Base-by-base conservation (phyloP, 129 eudicot species). In the Flaveria ramosissima region DNA sequence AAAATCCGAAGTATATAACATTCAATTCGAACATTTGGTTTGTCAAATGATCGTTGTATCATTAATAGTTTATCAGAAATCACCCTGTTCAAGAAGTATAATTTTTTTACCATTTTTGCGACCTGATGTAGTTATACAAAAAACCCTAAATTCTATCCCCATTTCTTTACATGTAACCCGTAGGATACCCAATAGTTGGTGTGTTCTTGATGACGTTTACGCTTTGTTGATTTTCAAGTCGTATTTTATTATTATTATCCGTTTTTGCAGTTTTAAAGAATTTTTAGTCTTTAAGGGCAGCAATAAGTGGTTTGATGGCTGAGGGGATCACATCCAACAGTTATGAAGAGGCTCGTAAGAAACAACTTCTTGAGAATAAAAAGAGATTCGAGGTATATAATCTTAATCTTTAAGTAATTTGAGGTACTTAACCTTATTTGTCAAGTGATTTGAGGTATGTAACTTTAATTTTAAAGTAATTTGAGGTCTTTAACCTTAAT, bases 261-360 rank as follows among this genome's bases (percentile, higher is more conserved):
- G 23, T 15, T 11, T 74, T 55, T 46, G 42, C 12, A 68, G 15
- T 5, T 68, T 70, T 43, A 39, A 41, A 61, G 45, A 62, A 32
- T 27, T 23, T 55, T 50, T 55, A 42, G 32, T 7, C 11, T 23
- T 50, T 24, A 15, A 21, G 26, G 6, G 43, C 47, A 57, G 51
- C 14, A 70, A 60, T 43, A 78, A 15, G 77, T 24, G 63, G 71
- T 17, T 41, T 72, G 70, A 83, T 85, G 94, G 86, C 74, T 41
- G 77, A 75, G 52, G 85, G 68, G 76, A 76, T 51, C 57, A 55
- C 48, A 45, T 11, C 77, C 81, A 88, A 82, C 74, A 79, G 76
- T 67, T 92, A 92, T 47, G 95, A 92, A 76, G 90, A 92, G 71
- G 86, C 84, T 80, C 87, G 97, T 11, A 85, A 78, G 84, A 87